Base-by-base conservation (phyloP, 352 stramenopile genomes). In the Globisporangium cylindrosporum region DNA sequence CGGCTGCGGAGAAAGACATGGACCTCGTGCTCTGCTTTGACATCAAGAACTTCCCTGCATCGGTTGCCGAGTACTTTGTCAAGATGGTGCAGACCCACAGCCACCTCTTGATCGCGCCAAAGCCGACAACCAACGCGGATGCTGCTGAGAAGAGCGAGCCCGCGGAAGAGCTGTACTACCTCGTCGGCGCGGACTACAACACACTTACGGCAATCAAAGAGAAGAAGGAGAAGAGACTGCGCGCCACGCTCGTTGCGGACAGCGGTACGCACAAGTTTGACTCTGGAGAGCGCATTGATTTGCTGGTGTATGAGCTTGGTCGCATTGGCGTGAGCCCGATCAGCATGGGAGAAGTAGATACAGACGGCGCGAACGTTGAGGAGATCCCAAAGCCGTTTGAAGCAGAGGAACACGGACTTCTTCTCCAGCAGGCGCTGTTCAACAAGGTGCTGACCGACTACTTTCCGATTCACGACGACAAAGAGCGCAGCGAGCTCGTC, bases 1-100 rank as follows among this genome's bases (percentile, higher is more conserved):
- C 65, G 43, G 80, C 80, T 20, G 73, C 73, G 4, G 84, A 93
- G 72, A 77, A 86, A 27, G 75, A 84, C 59, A 82, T 90, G 71
- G 84, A 95, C 51, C 66, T 95, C 15, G 76, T 95, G 60, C 68
- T 95, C 41, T 87, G 82, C 67, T 90, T 92, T 61, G 72, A 93
- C 67, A 77, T 74, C 22, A 88, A 90, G 66, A 75, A 77, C 34
- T 90, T 84, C 48, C 59, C 81, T 15, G 56, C 56, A 27, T 71
- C 74, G 8, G 77, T 82, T 2, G 77, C 88, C 53, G 76, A 86
- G 20, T 92, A 90, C 68, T 92, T 95, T 55, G 67, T 93, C 62
- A 73, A 80, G 56, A 86, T 86, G 55, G 76, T 93, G 62, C 64
- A 73, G 53, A 68, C 72, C n/a, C 87, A 93, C 70, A 93, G 78